Conservation (phyloP, 2,329 filamentous ascomycete species). For the Talaromyces sp. region DNA sequence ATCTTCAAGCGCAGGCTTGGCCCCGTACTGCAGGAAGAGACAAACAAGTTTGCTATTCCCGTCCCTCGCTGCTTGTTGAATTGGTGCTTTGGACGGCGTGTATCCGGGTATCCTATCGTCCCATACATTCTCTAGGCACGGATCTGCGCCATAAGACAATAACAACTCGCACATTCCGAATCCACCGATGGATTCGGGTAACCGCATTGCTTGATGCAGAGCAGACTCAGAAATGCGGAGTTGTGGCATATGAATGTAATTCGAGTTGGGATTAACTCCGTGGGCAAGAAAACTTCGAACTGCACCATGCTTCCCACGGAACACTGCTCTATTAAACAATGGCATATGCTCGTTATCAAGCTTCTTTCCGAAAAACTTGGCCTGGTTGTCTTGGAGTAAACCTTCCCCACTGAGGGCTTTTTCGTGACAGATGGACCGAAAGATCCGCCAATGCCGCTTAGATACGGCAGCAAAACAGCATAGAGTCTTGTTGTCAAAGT, state of each 20-base stretch:
- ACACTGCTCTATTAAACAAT: slow-evolving; percentile 4
- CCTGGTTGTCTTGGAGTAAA: neutral
- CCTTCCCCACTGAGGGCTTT: neutral
- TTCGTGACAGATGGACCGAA: neutral
- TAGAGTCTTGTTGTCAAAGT: neutral
- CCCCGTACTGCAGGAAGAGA: neutral
- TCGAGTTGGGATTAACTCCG: neutral
- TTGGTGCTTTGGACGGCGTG: neutral
- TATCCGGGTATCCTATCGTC: neutral
- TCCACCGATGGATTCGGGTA: neutral
- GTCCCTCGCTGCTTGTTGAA: neutral
- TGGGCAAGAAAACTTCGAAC: slow-evolving; percentile 3
- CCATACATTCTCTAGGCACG: neutral
- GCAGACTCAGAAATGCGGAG: neutral
- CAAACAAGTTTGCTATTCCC: neutral
- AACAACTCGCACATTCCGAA: slow-evolving; percentile 5
- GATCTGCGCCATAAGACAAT: slow-evolving; percentile 1
- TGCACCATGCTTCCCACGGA: neutral
- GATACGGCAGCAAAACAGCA: slow-evolving; percentile 2
- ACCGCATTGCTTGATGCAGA: slow-evolving; percentile 1
- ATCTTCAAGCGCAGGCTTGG: neutral
- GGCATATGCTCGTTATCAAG: neutral
- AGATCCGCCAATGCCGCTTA: neutral
- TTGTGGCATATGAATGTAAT: neutral
- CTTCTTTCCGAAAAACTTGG: neutral